Percentiles rank a stretch among this genome's conserved stretches.
These are phyloP conservation scores for Talinum fruticosum DNA, from an alignment of 148 eudicot species.

Conservation along the genomic window DNA sequence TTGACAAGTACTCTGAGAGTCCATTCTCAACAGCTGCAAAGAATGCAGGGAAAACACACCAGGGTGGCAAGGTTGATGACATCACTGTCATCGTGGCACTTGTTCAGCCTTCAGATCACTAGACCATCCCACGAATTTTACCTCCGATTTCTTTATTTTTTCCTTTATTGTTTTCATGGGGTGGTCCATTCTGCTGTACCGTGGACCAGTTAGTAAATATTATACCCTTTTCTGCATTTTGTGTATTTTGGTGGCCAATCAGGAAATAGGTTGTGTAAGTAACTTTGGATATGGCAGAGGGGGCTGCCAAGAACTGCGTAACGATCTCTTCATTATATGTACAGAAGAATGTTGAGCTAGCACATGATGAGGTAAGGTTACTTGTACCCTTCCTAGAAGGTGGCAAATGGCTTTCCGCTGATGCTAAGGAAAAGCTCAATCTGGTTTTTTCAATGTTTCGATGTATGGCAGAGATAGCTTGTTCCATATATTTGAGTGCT, in stretches of 20 bases:
- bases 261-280: not conserved
- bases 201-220: not conserved
- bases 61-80: conserved; percentile 24
- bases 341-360: not conserved
- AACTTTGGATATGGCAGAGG: not conserved
- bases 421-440: not conserved
- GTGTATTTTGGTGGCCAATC: not conserved
- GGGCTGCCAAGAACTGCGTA: not conserved
- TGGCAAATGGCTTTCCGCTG: not conserved
- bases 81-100: conserved; percentile 27
- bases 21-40: conserved; percentile 22
- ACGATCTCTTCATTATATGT: not conserved
- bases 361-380: not conserved
- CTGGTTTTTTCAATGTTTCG: not conserved
- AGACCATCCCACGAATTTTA: not conserved
- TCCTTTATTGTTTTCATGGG: too few relatives aligned
- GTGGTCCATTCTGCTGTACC: not conserved
- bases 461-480: not conserved
- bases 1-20: conserved; percentile 10
- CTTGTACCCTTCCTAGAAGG: not conserved
- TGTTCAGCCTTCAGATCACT: not conserved
- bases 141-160: not conserved
- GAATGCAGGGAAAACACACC: conserved; percentile 7
- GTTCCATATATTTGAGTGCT: not conserved
- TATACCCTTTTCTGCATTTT: not conserved